A percentile compares a stretch with the other conserved stretches of the same genome.
Conservation (phyloP, 1,284 basidiomycete genomes). For the Boletus semigastroideus region DNA sequence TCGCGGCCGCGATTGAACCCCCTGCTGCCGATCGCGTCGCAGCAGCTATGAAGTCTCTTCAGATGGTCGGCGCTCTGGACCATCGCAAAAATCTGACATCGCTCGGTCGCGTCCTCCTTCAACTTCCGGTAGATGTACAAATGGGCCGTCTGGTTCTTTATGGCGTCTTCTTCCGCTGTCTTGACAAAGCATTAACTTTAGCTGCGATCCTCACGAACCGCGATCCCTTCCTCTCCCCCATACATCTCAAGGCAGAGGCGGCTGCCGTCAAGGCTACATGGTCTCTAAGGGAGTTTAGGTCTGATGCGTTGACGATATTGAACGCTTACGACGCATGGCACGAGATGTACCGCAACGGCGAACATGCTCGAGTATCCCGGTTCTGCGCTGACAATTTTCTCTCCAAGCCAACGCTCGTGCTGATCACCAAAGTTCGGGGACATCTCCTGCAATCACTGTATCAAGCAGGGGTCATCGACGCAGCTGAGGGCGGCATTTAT, state of each 20-base stretch:
- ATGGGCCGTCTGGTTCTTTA: conserved; percentile 90
- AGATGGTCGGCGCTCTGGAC: conserved; percentile 89
- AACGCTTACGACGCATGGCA: conserved; percentile 86
- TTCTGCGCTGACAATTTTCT: conserved; percentile 91
- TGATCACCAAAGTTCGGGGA: conserved; percentile 83
- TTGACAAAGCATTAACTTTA: conserved; percentile 87
- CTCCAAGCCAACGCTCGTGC: conserved; percentile 77
- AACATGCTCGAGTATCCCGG: conserved; percentile 64
- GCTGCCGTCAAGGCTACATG: conserved; percentile 78
- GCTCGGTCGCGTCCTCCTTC: conserved; percentile 85
- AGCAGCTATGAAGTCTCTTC: conserved; percentile 80
- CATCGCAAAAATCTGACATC: conserved; percentile 78
- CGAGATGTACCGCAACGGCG: conserved; percentile 62
- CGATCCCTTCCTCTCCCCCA: conserved; percentile 88
- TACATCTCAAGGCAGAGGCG: conserved; percentile 65
- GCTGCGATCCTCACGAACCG: conserved; percentile 90
- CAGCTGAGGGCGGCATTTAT: conserved; percentile 63
- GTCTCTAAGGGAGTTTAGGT: conserved; percentile 79
- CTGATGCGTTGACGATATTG: conserved; percentile 82
- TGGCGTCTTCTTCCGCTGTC: conserved; percentile 92
- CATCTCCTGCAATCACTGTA: conserved; percentile 82
- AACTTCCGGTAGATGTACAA: conserved; percentile 88
- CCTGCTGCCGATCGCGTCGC: conserved; percentile 78
- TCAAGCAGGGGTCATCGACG: conserved; percentile 78
- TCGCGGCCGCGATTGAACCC: conserved; percentile 86